phyloP scores from a whole-genome alignment of 2,329 filamentous ascomycete species.

The Pseudopithomyces maydicus region DNA sequence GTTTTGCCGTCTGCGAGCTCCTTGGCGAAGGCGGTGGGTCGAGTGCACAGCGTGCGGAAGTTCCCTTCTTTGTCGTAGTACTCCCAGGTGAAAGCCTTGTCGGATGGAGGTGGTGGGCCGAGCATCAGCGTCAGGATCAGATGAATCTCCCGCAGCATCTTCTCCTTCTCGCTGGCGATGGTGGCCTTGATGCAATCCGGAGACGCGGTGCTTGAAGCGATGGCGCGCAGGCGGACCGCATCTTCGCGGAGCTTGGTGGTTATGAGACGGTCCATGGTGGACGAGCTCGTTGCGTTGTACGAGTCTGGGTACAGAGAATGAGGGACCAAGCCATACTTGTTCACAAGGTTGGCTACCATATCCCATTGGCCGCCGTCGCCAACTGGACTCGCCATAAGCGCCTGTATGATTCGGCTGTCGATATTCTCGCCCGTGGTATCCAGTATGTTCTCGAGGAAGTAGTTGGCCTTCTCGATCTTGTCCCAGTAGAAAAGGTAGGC shows the following conservation, averaged over 20 bases:
- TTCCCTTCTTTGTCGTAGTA: constrained; percentile 73
- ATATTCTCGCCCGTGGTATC: constrained; percentile 73
- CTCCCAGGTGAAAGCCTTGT: constrained; percentile 77
- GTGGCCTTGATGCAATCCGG: constrained; percentile 45
- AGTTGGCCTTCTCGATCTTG: constrained; percentile 90
- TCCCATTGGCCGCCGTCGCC: constrained; percentile 90
- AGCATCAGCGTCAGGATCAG: constrained; percentile 81
- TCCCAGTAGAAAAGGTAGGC: constrained; percentile 92
- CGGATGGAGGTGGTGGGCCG: constrained; percentile 74
- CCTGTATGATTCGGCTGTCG: constrained; percentile 74
- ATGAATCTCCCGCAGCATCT: constrained; percentile 81
- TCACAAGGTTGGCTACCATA: constrained; percentile 84
- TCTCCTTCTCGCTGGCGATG: constrained; percentile 64
- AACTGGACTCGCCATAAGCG: constrained; percentile 69
- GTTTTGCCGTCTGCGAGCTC: constrained; percentile 66
- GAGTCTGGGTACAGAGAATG: constrained; percentile 81
- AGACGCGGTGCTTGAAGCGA: constrained; percentile 50
- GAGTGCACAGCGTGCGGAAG: constrained; percentile 66
- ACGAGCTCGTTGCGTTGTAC: constrained; percentile 75
- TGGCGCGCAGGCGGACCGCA: constrained; percentile 70
- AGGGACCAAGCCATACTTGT: constrained; percentile 88
- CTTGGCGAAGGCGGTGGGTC: constrained; percentile 73
- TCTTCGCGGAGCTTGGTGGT: constrained; percentile 89
- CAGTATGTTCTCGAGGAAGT: constrained; percentile 83
- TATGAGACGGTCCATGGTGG: constrained; percentile 72